These are phyloP conservation scores for Scedosporium apiospermum DNA, from an alignment of 2,329 filamentous ascomycete genomes.

Conservation along the genomic window DNA sequence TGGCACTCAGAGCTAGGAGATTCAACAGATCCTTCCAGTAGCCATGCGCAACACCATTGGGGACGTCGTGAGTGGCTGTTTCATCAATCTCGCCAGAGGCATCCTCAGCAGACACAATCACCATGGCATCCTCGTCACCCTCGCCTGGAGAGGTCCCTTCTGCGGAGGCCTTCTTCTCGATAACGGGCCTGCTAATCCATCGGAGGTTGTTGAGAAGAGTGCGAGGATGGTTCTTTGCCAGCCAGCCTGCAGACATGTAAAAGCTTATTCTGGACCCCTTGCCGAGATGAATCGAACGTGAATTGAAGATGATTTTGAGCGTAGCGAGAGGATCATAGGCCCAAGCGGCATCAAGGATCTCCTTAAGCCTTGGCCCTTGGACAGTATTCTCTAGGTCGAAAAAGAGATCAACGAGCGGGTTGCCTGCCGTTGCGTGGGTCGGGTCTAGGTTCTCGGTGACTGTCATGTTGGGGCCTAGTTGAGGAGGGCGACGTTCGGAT, in stretches of 20 bases:
- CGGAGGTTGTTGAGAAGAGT: constrained; percentile 43
- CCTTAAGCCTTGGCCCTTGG: constrained; percentile 23
- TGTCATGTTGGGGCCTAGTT: constrained; percentile 28
- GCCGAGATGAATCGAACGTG: constrained; percentile 51
- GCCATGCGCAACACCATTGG: constrained; percentile 40
- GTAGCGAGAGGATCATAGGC: constrained; percentile 34
- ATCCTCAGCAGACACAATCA: constrained; percentile 18
- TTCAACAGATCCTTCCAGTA: constrained; percentile 56
- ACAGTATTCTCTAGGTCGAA: constrained; percentile 35
- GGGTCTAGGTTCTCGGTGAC: constrained; percentile 43
- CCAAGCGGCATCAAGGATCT: constrained; percentile 40
- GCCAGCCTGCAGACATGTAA: constrained; percentile 47
- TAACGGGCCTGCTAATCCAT: constrained; percentile 46
- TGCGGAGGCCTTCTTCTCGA: constrained; percentile 37
- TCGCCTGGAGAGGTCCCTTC: constrained; percentile 22
- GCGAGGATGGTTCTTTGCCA: constrained; percentile 42
- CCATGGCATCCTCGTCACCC: constrained; percentile 22
- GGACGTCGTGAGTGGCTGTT: constrained; percentile 25
- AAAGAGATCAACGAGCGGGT: constrained; percentile 44
- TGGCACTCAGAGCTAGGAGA: constrained; percentile 40
- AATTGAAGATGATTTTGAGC: constrained; percentile 51
- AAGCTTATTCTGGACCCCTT: constrained; percentile 38
- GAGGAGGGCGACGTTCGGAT: not conserved
- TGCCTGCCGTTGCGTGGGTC: constrained; percentile 34
- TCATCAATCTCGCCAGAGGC: constrained; percentile 13